Conservation (phyloP, 169 alveolate species). For the Cryptosporidium felis region DNA sequence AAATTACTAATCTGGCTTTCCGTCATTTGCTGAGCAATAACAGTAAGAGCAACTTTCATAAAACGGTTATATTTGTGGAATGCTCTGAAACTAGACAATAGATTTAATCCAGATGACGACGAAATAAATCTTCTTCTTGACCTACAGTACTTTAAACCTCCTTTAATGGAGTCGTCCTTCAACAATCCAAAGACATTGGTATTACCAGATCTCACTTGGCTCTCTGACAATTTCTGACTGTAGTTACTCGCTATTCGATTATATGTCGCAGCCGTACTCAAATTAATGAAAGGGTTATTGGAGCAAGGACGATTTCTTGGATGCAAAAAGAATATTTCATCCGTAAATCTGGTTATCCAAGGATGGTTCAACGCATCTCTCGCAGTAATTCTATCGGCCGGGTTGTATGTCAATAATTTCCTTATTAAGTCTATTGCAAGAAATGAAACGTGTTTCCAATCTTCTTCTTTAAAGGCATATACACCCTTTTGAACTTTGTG, state of each 20-base stretch:
- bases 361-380: conserved; percentile 77
- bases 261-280: neutral
- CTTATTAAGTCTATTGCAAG: conserved; percentile 72
- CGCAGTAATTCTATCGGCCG: conserved; percentile 72
- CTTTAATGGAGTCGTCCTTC: neutral
- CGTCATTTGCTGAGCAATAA: conserved; percentile 80
- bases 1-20: conserved; percentile 75
- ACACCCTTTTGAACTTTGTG: conserved; percentile 71
- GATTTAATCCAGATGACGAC: conserved; percentile 36
- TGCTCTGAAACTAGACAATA: conserved; percentile 49
- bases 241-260: neutral
- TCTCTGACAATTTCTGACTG: conserved; percentile 46
- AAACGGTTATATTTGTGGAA: conserved; percentile 80
- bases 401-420: conserved; percentile 55
- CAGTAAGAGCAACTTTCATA: conserved; percentile 82
- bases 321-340: conserved; percentile 6
- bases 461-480: conserved; percentile 60
- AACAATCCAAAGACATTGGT: neutral
- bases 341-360: conserved; percentile 73
- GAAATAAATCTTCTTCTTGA: conserved; percentile 33
- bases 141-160: conserved; percentile 9
- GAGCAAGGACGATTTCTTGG: conserved; percentile 18
- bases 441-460: conserved; percentile 70
- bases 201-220: neutral
- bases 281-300: neutral